phyloP scores from a whole-genome alignment of 805 yeast genomes.

The Sungouiella thailandica region DNA sequence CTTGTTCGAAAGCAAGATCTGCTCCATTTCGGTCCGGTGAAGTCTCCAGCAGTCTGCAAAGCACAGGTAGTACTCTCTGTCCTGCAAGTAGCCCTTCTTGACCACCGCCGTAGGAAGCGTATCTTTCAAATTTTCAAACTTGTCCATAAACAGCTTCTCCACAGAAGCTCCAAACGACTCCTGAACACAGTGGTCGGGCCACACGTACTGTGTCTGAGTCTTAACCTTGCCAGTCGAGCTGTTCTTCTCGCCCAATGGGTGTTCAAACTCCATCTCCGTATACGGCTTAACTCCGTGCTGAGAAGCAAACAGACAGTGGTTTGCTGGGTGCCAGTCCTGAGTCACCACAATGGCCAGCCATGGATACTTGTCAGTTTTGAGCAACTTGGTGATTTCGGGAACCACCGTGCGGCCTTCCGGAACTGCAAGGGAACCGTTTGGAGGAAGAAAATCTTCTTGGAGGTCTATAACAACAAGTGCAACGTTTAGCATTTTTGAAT shows the following conservation, averaged over 20 bases:
- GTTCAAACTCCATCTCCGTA: conserved; percentile 40
- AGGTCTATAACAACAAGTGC: conserved; percentile 77
- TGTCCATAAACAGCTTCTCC: conserved; percentile 43
- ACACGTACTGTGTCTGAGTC: conserved; percentile 45
- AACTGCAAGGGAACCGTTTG: conserved; percentile 74
- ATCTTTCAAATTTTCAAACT: conserved; percentile 27
- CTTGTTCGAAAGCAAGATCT: conserved; percentile 37
- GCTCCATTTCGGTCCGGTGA: conserved; percentile 62
- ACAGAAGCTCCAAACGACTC: conserved; percentile 61
- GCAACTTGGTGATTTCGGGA: conserved; percentile 44
- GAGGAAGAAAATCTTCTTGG: conserved; percentile 83
- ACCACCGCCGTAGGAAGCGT: conserved; percentile 41
- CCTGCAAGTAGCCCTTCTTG: conserved; percentile 65
- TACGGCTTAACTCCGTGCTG: conserved; percentile 53
- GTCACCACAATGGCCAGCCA: conserved; percentile 72
- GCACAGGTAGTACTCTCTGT: conserved; percentile 84
- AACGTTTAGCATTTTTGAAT: conserved; percentile 1
- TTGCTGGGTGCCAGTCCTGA: conserved; percentile 83
- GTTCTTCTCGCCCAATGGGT: conserved; percentile 41
- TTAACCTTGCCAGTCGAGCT: conserved; percentile 18
- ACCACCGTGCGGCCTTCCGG: conserved; percentile 56
- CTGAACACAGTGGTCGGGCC: conserved; percentile 94
- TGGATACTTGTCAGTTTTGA: conserved; percentile 28
- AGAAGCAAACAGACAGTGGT: conserved; percentile 80
- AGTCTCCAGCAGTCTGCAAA: conserved; percentile 75